Evolutionary conservation across 2,329 filamentous ascomycete genomes (phyloP), one percentile per base, ranked within the genome.

Genomic region (Trichoderma simmonsii): DNA sequence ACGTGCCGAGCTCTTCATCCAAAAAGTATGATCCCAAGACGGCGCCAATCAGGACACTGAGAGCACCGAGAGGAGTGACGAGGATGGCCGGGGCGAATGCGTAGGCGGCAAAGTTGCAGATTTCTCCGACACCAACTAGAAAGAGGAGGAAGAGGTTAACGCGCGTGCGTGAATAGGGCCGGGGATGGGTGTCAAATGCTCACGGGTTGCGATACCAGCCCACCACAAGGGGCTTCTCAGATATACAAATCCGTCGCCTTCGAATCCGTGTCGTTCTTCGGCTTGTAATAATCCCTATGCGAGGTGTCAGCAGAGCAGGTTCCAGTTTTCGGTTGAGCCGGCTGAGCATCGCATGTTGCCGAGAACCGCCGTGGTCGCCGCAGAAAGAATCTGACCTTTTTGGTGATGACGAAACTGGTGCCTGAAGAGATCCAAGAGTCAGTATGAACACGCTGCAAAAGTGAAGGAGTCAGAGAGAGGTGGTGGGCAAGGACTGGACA

Each of bases 71-170:
- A 30, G 96, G 96, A 6, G 96, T 99, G 54, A 99, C 96, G 68
- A 99, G 88, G 82, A 99, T 99, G n/a, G 96, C 97, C 54, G 96
- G 96, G 75, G 96, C 96, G 83, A 98, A 99, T 8, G 96, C 96
- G 81, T 99, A 99, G 74, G 96, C 96, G 65, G 95, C 95, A 81
- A 99, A 99, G 83, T 99, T 99, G 84, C 94, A 97, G 72, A 98
- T 86, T 84, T 99, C 96, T 79, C 96, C 96, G 59, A 97, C 84
- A 73, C 94, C 92, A 89, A 99, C 94, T 97, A 78, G 70, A 39
- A 69, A 63, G 70, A n/a, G 24, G 24, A 59, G n/a, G 21, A 68
- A 73, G 11, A 66, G 6, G 73, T 79, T 74, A 81, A 75, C 32
- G 57, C 18, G 26, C 14, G n/a, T 39, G 24, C 21, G 59, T 4